phyloP scores from a whole-genome alignment of 2,329 filamentous ascomycete genomes.

The Apiospora rasikravindrae region DNA sequence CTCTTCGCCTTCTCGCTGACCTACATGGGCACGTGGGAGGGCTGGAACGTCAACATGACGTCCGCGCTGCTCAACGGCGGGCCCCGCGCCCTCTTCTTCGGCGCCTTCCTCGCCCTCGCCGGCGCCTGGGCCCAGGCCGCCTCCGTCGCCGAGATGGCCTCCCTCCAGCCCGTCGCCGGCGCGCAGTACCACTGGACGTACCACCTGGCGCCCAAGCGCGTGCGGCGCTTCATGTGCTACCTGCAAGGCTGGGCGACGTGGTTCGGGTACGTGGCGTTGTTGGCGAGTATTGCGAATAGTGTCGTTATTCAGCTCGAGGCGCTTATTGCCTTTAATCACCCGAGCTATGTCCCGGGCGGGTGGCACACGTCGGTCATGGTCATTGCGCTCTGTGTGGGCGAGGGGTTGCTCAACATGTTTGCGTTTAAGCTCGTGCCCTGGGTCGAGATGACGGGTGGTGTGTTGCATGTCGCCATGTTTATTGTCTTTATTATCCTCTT shows the following conservation, averaged over 20 bases:
- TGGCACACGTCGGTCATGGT: conserved; percentile 22
- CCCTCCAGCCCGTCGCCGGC: conserved; percentile 23
- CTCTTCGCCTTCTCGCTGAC: conserved; percentile 25
- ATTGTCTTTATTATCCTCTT: conserved; percentile 21
- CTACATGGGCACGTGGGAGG: conserved; percentile 23
- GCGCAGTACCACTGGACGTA: conserved; percentile 26
- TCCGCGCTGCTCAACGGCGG: conserved; percentile 23
- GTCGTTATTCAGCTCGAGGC: conserved; percentile 22
- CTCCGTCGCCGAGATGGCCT: conserved; percentile 23
- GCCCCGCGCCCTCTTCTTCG: conserved; percentile 21
- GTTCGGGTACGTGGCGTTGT: conserved; percentile 22
- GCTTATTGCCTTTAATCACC: conserved; percentile 20
- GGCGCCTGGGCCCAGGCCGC: conserved; percentile 22
- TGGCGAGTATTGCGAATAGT: conserved; percentile 21
- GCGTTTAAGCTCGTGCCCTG: conserved; percentile 23
- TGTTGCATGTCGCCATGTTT: conserved; percentile 22
- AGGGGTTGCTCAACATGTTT: conserved; percentile 21
- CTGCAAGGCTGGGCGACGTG: conserved; percentile 24
- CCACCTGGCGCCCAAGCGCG: conserved; percentile 17
- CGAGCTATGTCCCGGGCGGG: conserved; percentile 17
- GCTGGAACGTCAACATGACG: conserved; percentile 23
- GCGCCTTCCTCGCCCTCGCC: conserved; percentile 21
- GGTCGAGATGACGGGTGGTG: conserved; percentile 21
- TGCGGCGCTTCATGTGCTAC: conserved; percentile 22
- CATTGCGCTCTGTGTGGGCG: conserved; percentile 10